A percentile compares a stretch with the other conserved stretches of the same genome.
phyloP scores from a whole-genome alignment of 441 rosid species.

The Capsella rubella region DNA sequence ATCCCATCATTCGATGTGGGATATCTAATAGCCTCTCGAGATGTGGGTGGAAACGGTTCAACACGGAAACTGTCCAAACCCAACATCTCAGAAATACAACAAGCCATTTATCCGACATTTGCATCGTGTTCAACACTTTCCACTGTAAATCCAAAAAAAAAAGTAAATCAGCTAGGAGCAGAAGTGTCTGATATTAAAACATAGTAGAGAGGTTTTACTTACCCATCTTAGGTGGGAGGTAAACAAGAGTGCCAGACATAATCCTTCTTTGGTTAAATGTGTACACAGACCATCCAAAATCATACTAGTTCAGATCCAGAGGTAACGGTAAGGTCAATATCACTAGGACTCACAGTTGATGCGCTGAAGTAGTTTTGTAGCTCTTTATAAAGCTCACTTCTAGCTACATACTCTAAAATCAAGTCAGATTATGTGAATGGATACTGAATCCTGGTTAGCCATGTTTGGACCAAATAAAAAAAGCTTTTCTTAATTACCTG shows the following conservation, averaged over 20 bases:
- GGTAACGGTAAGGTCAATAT: background rate
- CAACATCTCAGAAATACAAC: too few species aligned
- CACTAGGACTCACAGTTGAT: slow-evolving; percentile 74
- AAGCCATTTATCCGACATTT: slow-evolving; percentile 82
- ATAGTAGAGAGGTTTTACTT: slow-evolving; percentile 19
- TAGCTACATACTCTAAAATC: slow-evolving; percentile 91
- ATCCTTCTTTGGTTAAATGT: slow-evolving; percentile 89
- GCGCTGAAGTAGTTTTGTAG: slow-evolving; percentile 92
- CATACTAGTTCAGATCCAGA: slow-evolving; percentile 28
- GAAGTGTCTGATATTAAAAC: background rate
- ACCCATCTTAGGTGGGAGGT: slow-evolving; percentile 99
- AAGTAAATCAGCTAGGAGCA: background rate
- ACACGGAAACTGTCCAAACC: too few species aligned
- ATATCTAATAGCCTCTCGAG: too few species aligned
- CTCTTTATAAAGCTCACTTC: slow-evolving; percentile 95
- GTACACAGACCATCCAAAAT: slow-evolving; percentile 98
- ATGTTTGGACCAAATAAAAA: too few species aligned
- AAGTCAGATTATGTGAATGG: slow-evolving; percentile 16
- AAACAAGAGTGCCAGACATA: slow-evolving; percentile 95
- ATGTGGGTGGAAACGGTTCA: too few species aligned
- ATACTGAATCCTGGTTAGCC: too few species aligned
- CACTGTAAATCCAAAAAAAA: slow-evolving; percentile 50
- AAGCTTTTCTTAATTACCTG: too few species aligned
- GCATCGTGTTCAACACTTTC: slow-evolving; percentile 96
- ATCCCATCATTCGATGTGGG: too few species aligned